Evolutionary conservation across 2,329 filamentous ascomycete species (phyloP), one percentile per base, ranked within the genome.

Genomic region (Saccharata proteae): DNA sequence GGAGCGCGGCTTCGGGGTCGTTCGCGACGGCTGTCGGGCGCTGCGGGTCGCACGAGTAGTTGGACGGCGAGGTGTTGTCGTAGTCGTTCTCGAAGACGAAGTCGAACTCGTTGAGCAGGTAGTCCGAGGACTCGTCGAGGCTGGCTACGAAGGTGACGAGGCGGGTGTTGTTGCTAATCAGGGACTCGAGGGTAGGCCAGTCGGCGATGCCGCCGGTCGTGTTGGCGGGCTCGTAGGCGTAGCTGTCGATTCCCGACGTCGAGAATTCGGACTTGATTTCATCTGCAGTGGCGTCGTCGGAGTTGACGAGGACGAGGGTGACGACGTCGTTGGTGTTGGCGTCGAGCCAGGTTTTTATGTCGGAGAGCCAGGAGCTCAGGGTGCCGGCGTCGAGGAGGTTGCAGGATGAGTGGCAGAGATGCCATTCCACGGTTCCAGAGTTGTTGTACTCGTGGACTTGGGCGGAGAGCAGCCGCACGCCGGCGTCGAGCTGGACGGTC

Each of bases 71-170:
- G 6, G 65, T 71, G 27, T 78, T 68, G 30, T 79, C 70, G 51
- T 68, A 83, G 4, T 62, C 49, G 11, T 73, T 83, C 54, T 84
- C 79, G 54, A 80, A 84, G 38, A 83, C 56, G 54, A 68, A 66
- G 40, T 55, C 48, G 49, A 72, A 77, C 53, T 76, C 68, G 46
- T 64, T 52, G 26, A 77, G 58, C 11, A 78, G 59, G 48, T 70
- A 74, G 0, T 30, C 43, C 4, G 47, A 42, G 21, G 44, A 47
- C 16, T 43, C 35, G 12, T 39, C 22, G 8, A 48, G 22, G 28
- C 64, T 65, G 14, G 75, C 71, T 38, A 81, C 60, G 43, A 81
- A 82, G 29, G 67, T 66, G 38, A 82, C 65, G 5, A 83, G 56
- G 2, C 77, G 69, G 10, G 64, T 74, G 40, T 66, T 64, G 31